Conservation (phyloP, 805 yeast species). For the Myxozyma neglecta region DNA sequence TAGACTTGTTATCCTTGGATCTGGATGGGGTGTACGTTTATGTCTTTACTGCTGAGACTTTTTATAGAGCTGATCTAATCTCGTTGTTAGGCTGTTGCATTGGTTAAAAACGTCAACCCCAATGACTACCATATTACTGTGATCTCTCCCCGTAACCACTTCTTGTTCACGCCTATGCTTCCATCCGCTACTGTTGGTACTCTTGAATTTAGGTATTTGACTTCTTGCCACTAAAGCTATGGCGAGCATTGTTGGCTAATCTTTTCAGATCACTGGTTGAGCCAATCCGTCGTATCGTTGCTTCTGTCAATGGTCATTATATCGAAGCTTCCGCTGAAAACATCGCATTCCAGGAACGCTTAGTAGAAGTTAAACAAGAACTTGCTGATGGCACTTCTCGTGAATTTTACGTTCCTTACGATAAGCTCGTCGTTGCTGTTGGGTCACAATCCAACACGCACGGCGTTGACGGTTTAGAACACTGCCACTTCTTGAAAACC, state of each 20-base stretch:
- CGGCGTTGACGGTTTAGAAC: slow-evolving; percentile 67
- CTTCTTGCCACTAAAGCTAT: slow-evolving; percentile 52
- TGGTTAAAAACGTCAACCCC: slow-evolving; percentile 81
- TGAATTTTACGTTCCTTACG: slow-evolving; percentile 67
- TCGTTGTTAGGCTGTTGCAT: slow-evolving; percentile 55
- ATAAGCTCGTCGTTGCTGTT: slow-evolving; percentile 65
- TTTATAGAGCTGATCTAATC: neutral
- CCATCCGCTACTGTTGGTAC: slow-evolving; percentile 96
- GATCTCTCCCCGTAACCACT: slow-evolving; percentile 89
- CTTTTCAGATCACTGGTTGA: slow-evolving; percentile 58
- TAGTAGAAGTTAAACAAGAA: slow-evolving; percentile 55
- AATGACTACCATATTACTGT: slow-evolving; percentile 82
- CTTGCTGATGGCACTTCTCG: slow-evolving; percentile 46
- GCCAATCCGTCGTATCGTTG: slow-evolving; percentile 59
- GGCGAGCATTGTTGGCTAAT: slow-evolving; percentile 51
- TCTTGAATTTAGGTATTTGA: slow-evolving; percentile 24
- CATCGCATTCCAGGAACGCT: slow-evolving; percentile 55
- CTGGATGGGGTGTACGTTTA: slow-evolving; percentile 74
- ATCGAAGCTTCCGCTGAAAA: slow-evolving; percentile 63
- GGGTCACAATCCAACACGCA: slow-evolving; percentile 70
- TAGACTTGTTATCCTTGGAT: slow-evolving; percentile 55
- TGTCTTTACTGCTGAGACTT: neutral
- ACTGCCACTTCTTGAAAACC: slow-evolving; percentile 62
- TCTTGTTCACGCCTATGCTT: slow-evolving; percentile 88
- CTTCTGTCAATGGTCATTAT: slow-evolving; percentile 57